Percentiles rank a stretch among this genome's conserved stretches.
Conservation (phyloP, 202 grass and related monocot genomes). For the Cymbopogon flexuosus region DNA sequence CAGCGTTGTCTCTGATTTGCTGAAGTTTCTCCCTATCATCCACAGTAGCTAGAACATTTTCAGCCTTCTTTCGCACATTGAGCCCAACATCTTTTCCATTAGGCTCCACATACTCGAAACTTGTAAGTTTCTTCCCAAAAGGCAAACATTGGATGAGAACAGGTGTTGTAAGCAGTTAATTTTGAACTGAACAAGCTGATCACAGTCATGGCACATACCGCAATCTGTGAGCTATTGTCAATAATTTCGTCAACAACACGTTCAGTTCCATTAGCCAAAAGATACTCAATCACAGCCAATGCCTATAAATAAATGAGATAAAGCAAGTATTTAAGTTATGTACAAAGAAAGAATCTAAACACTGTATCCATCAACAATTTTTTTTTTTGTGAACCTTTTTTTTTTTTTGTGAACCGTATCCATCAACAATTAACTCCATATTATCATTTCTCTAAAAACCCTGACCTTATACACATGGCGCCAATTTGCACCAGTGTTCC, state of each 20-base stretch:
- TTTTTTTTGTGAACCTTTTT: no score
- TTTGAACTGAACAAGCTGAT: not conserved
- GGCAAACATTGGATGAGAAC: not conserved
- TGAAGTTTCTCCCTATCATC: slow-evolving; percentile 75
- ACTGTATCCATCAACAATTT: not conserved
- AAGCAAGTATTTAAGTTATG: not conserved
- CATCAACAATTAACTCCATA: not conserved
- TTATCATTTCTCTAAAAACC: not conserved
- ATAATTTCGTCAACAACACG: slow-evolving; percentile 49
- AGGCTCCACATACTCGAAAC: slow-evolving; percentile 59
- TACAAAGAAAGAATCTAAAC: not conserved
- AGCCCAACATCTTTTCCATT: slow-evolving; percentile 70
- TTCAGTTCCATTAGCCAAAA: slow-evolving; percentile 68
- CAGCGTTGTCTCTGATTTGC: slow-evolving; percentile 59
- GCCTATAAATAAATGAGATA: slow-evolving; percentile 38
- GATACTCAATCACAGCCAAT: slow-evolving; percentile 67
- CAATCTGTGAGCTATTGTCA: slow-evolving; percentile 60
- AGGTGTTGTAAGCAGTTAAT: not conserved
- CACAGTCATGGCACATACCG: slow-evolving; percentile 29
- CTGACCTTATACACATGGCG: slow-evolving; percentile 73
- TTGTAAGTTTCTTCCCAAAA: slow-evolving; percentile 43
- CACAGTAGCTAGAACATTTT: slow-evolving; percentile 53
- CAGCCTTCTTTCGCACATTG: slow-evolving; percentile 66
- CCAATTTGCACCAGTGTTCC: slow-evolving; percentile 54
- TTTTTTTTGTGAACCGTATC: no score